These are phyloP conservation scores for Coemansia erecta DNA, from an alignment of 192 early-diverging fungal genomes.

Conservation along the genomic window DNA sequence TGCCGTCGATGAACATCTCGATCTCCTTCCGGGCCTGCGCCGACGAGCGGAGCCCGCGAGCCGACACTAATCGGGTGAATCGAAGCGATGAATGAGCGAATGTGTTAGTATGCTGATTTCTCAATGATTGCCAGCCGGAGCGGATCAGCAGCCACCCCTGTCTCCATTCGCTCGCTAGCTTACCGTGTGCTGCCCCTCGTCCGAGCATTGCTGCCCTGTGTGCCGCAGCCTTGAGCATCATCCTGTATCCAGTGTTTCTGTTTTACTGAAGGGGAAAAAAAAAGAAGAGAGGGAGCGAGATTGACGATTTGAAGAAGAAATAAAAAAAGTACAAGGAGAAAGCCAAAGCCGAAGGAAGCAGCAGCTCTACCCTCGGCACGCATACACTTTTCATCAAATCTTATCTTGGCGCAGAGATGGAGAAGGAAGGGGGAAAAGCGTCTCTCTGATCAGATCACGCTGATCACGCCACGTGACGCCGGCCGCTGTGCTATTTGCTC, in stretches of 20 bases:
- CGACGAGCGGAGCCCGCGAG: conserved; percentile 15
- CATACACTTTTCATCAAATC: too few species aligned
- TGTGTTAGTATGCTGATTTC: too few species aligned
- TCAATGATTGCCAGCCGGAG: too few species aligned
- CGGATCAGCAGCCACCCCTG: too few species aligned
- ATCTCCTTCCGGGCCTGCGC: conserved; percentile 56
- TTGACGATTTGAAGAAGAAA: conserved; percentile 2
- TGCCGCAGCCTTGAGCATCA: conserved; percentile 4
- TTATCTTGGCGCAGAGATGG: conserved; percentile 5
- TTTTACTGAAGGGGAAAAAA: neutral
- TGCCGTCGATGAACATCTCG: conserved; percentile 89
- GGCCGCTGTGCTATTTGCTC: too few species aligned
- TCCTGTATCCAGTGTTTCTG: neutral
- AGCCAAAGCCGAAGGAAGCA: neutral
- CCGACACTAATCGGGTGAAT: neutral
- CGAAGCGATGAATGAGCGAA: too few species aligned
- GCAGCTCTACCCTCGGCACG: too few species aligned
- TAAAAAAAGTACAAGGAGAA: neutral
- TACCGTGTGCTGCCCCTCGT: neutral
- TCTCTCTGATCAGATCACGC: neutral
- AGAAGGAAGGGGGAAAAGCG: too few species aligned
- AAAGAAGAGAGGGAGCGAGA: neutral
- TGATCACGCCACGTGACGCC: neutral
- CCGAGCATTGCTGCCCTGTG: neutral
- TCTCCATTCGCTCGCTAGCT: neutral